A percentile compares a stretch with the other conserved stretches of the same genome.
phyloP scores from a whole-genome alignment of 2,329 filamentous ascomycete genomes.

The Septoria petroselini region DNA sequence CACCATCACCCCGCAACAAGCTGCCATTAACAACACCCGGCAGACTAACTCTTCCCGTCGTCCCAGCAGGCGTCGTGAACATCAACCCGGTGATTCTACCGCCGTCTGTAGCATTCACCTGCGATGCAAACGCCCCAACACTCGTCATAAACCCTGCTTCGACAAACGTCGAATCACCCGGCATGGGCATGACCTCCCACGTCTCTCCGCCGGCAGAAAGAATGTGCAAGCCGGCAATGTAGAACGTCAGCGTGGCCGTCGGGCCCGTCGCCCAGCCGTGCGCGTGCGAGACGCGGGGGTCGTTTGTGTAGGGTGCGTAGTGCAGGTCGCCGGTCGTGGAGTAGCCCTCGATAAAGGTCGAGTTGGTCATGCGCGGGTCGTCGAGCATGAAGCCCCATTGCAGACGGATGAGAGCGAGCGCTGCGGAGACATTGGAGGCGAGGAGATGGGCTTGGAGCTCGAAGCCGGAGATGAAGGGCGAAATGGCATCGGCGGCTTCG shows the following conservation, averaged over 20 bases:
- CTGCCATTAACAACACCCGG: constrained; percentile 42
- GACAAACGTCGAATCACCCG: constrained; percentile 44
- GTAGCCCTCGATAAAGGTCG: constrained; percentile 54
- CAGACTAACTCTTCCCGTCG: constrained; percentile 34
- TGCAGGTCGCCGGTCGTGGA: constrained; percentile 46
- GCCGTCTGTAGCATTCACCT: constrained; percentile 32
- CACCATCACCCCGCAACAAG: constrained; percentile 41
- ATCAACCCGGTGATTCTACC: constrained; percentile 21
- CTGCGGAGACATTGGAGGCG: constrained; percentile 41
- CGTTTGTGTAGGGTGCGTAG: constrained; percentile 51
- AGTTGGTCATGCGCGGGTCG: constrained; percentile 53
- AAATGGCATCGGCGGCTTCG: constrained; percentile 48
- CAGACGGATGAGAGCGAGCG: constrained; percentile 45
- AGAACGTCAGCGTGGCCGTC: constrained; percentile 46
- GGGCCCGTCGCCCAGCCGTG: constrained; percentile 54
- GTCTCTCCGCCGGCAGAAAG: constrained; percentile 40
- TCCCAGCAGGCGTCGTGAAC: constrained; percentile 36
- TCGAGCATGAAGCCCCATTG: constrained; percentile 57
- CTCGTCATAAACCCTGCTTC: constrained; percentile 48
- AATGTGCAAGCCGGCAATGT: constrained; percentile 46
- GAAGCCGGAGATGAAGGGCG: constrained; percentile 49
- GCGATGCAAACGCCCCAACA: constrained; percentile 44
- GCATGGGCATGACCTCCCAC: constrained; percentile 47
- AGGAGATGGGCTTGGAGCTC: constrained; percentile 48
- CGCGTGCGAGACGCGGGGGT: constrained; percentile 49